Conservation (phyloP, 106 monocot species). For the Alisma plantagoaquatica region DNA sequence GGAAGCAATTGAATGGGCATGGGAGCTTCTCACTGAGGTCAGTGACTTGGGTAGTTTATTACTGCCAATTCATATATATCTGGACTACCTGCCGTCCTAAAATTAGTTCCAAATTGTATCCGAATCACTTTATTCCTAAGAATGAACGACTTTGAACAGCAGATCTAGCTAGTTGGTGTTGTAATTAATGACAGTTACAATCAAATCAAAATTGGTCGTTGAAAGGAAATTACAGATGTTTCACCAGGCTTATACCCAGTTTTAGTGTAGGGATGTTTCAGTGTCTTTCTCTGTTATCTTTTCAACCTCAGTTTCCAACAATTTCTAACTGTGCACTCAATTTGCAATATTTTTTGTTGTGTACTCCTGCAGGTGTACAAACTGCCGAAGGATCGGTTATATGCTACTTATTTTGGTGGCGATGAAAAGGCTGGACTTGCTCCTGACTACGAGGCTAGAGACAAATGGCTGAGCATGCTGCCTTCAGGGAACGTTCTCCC, state of each 20-base stretch:
- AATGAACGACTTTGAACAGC: too few relatives aligned
- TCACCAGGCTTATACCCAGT: background rate
- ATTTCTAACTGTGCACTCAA: too few relatives aligned
- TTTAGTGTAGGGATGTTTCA: background rate
- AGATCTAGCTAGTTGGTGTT: too few relatives aligned
- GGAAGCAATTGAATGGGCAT: constrained; percentile 78
- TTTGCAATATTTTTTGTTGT: too few relatives aligned
- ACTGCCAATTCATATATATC: background rate
- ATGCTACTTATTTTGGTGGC: constrained; percentile 95
- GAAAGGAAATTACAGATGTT: too few relatives aligned
- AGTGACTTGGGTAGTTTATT: background rate
- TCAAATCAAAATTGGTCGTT: too few relatives aligned
- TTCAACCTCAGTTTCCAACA: too few relatives aligned
- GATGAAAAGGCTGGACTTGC: constrained; percentile 88
- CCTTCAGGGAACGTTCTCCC: constrained; percentile 58
- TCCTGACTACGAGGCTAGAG: constrained; percentile 78
- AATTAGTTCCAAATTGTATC: too few relatives aligned
- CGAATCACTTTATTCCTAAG: too few relatives aligned
- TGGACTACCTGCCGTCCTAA: too few relatives aligned
- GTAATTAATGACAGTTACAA: too few relatives aligned
- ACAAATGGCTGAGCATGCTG: constrained; percentile 63
- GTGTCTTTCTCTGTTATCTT: background rate
- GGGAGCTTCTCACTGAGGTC: constrained; percentile 94
- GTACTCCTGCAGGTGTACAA: constrained; percentile 74
- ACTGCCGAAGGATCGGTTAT: constrained; percentile 61